A percentile compares a stretch with the other conserved stretches of the same genome.
These are phyloP conservation scores for Eutrema heterophyllum DNA, from an alignment of 345 rosid genomes.

Conservation along the genomic window DNA sequence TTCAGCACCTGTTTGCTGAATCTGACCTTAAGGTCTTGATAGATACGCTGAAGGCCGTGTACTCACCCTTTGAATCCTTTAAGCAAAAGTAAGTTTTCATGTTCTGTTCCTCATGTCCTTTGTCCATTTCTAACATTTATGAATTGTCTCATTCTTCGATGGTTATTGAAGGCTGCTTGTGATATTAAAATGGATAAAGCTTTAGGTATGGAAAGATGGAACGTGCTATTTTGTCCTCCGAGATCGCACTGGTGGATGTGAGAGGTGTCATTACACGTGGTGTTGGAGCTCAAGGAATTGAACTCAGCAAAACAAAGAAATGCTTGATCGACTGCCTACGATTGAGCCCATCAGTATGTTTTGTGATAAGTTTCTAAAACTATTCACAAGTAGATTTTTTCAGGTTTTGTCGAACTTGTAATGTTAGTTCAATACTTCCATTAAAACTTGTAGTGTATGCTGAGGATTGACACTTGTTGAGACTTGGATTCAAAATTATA, in stretches of 20 bases:
- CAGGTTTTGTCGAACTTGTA: no score
- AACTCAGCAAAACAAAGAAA: conserved; percentile 94
- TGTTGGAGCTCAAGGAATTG: conserved; percentile 97
- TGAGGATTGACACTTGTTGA: no score
- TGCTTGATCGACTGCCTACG: no score
- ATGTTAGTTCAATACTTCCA: no score
- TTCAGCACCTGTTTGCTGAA: conserved; percentile 88
- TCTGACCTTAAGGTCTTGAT: conserved; percentile 68
- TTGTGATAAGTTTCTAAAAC: no score
- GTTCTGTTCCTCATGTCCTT: background rate
- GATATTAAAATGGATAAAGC: conserved; percentile 8
- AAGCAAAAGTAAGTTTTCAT: conserved; percentile 67
- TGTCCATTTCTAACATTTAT: background rate
- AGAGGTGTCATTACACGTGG: conserved; percentile 98
- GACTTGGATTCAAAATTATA: no score
- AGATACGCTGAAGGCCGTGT: conserved; percentile 85
- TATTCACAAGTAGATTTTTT: no score
- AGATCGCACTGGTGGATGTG: conserved; percentile 88
- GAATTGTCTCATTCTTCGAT: background rate
- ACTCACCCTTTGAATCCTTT: conserved; percentile 80
- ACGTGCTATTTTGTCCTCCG: conserved; percentile 81
- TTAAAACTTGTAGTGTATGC: no score
- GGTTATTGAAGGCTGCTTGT: conserved; percentile 3
- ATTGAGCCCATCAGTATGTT: no score
- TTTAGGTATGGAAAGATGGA: conserved; percentile 93